phyloP scores from a whole-genome alignment of 768 basidiomycete genomes.

The Calocybe gangraenosa region DNA sequence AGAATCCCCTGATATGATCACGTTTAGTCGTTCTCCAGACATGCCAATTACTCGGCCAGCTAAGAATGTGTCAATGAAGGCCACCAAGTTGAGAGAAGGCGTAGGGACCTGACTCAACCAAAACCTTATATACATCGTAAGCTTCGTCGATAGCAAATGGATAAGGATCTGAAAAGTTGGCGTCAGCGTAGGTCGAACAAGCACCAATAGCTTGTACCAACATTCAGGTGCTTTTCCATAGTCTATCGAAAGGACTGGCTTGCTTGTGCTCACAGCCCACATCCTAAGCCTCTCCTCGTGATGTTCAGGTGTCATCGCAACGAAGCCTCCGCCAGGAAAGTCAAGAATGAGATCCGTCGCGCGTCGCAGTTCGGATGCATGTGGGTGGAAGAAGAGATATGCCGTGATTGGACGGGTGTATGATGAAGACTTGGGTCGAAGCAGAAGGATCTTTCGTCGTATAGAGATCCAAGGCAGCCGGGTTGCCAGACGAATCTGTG shows the following conservation, averaged over 20 bases:
- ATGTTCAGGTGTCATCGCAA: slow-evolving; percentile 93
- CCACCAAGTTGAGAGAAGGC: not conserved
- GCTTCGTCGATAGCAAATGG: slow-evolving; percentile 95
- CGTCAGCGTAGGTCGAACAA: slow-evolving; percentile 7
- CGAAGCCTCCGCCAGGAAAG: slow-evolving; percentile 94
- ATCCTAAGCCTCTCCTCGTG: slow-evolving; percentile 89
- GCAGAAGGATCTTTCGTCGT: slow-evolving; percentile 73
- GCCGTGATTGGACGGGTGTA: slow-evolving; percentile 81
- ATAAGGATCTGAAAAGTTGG: slow-evolving; percentile 73
- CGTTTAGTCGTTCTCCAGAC: slow-evolving; percentile 73
- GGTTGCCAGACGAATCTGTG: slow-evolving; percentile 60
- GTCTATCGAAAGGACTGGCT: slow-evolving; percentile 81
- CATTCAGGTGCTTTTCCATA: slow-evolving; percentile 98
- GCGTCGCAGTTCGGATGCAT: slow-evolving; percentile 56
- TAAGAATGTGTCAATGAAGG: slow-evolving; percentile 15
- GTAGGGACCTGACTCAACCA: slow-evolving; percentile 63
- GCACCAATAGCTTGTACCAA: slow-evolving; percentile 29
- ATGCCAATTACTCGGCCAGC: slow-evolving; percentile 82
- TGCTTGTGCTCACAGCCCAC: slow-evolving; percentile 80
- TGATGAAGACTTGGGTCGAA: slow-evolving; percentile 71
- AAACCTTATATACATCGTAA: slow-evolving; percentile 81
- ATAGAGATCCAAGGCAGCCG: slow-evolving; percentile 59
- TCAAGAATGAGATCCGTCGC: slow-evolving; percentile 85
- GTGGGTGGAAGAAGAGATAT: slow-evolving; percentile 77
- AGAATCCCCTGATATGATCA: slow-evolving; percentile 91